Evolutionary conservation across 306 rosid species (phyloP).

Genomic region (Cucurbita argyrosperma): DNA sequence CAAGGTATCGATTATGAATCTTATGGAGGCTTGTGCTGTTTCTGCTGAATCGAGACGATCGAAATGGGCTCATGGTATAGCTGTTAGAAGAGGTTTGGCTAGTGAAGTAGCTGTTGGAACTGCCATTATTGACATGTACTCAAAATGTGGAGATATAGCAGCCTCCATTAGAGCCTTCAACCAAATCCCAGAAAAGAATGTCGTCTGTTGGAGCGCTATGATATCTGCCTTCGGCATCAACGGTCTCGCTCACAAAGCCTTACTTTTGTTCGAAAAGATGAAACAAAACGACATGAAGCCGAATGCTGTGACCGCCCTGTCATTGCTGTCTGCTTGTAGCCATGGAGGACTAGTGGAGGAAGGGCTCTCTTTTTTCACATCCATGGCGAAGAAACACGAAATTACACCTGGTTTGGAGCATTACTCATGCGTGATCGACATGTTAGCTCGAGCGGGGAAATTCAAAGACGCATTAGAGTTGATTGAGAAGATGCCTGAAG

Average conservation of each 20-base stretch:
- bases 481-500: conserved; percentile 21
- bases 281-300: conserved; percentile 18
- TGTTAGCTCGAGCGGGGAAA: conserved; percentile 33
- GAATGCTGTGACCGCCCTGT: conserved; percentile 23
- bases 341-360: conserved; percentile 32
- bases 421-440: conserved; percentile 31
- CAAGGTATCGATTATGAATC: conserved; percentile 15
- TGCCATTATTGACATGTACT: conserved; percentile 30
- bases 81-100: conserved; percentile 15
- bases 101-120: conserved; percentile 24
- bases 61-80: conserved; percentile 32
- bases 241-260: conserved; percentile 22
- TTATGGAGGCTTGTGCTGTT: conserved; percentile 28
- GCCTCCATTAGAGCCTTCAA: conserved; percentile 23
- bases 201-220: conserved; percentile 32
- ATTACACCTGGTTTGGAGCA: conserved; percentile 22
- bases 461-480: conserved; percentile 21
- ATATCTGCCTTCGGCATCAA: conserved; percentile 26
- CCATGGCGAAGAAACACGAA: conserved; percentile 17
- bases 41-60: conserved; percentile 21
- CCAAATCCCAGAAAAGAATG: conserved; percentile 17
- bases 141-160: conserved; percentile 33
- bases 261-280: conserved; percentile 16
- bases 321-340: conserved; percentile 27
- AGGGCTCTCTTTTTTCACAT: conserved; percentile 22